A percentile compares a stretch with the other conserved stretches of the same genome.
Conservation (phyloP, 805 yeast genomes). For the Blastobotrys attinorum region DNA sequence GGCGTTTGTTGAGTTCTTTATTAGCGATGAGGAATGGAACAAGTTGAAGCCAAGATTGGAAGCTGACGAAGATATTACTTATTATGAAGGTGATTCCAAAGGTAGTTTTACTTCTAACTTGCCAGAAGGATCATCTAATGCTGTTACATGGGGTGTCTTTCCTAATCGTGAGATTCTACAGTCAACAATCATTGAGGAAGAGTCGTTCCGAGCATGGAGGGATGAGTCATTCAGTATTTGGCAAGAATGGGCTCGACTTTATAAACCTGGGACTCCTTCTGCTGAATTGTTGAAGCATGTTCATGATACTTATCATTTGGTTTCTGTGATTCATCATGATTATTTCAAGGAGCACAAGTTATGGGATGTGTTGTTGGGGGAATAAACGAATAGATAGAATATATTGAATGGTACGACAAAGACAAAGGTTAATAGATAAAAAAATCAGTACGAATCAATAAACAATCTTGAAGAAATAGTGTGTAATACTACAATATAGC, state of each 20-base stretch:
- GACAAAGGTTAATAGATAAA: too few species aligned
- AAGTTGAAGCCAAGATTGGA: conserved; percentile 46
- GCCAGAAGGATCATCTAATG: conserved; percentile 49
- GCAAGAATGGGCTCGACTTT: conserved; percentile 85
- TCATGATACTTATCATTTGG: conserved; percentile 58
- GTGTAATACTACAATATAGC: too few species aligned
- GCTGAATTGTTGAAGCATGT: conserved; percentile 53
- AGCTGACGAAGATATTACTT: conserved; percentile 48
- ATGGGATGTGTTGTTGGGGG: conserved; percentile 44
- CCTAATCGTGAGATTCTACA: conserved; percentile 84
- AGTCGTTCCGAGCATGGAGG: conserved; percentile 91
- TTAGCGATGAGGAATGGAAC: conserved; percentile 68
- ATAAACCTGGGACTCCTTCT: conserved; percentile 46
- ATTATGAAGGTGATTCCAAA: conserved; percentile 47
- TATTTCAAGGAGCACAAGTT: conserved; percentile 62
- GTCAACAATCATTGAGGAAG: conserved; percentile 86
- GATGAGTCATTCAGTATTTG: conserved; percentile 92
- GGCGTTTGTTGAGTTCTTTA: conserved; percentile 84
- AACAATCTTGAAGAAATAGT: not conserved
- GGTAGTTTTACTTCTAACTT: conserved; percentile 57
- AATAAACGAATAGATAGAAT: not conserved
- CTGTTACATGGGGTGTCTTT: conserved; percentile 98
- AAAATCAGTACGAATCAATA: too few species aligned
- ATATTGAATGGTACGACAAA: too few species aligned
- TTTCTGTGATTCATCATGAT: conserved; percentile 85